These are phyloP conservation scores for Monosporascus ibericus DNA, from an alignment of 2,329 filamentous ascomycete species.

Conservation along the genomic window DNA sequence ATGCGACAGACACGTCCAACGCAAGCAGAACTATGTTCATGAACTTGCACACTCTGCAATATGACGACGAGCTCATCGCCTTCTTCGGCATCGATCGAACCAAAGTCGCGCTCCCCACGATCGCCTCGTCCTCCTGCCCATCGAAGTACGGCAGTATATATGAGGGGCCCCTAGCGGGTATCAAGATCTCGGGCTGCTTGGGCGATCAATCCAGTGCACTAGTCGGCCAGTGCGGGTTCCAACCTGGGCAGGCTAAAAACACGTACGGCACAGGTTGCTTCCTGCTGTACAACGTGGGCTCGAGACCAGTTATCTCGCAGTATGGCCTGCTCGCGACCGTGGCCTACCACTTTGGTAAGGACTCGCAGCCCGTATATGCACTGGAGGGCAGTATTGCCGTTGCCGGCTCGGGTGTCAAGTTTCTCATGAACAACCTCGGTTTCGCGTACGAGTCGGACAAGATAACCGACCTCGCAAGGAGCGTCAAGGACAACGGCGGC, in stretches of 20 bases:
- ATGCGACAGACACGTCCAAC: constrained; percentile 83
- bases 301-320: constrained; percentile 77
- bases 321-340: constrained; percentile 82
- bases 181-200: constrained; percentile 74
- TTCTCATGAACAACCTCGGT: constrained; percentile 58
- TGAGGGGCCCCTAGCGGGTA: constrained; percentile 59
- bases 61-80: constrained; percentile 68
- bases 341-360: constrained; percentile 70
- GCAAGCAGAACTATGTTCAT: constrained; percentile 93
- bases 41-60: constrained; percentile 74
- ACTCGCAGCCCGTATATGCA: constrained; percentile 62
- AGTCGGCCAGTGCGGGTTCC: constrained; percentile 81
- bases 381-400: constrained; percentile 81
- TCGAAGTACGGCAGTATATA: constrained; percentile 65
- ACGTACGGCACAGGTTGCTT: constrained; percentile 90
- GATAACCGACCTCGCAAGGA: constrained; percentile 45
- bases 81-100: constrained; percentile 69
- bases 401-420: constrained; percentile 74
- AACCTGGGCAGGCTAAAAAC: constrained; percentile 78
- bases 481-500: constrained; percentile 67
- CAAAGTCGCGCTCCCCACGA: constrained; percentile 73
- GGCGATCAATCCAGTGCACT: constrained; percentile 84
- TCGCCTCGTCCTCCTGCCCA: constrained; percentile 72
- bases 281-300: constrained; percentile 81
- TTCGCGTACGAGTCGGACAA: constrained; percentile 47